Percentiles rank a stretch among this genome's conserved stretches.
These are phyloP conservation scores for Falciphora oryzae DNA, from an alignment of 2,329 filamentous ascomycete genomes.

Conservation along the genomic window DNA sequence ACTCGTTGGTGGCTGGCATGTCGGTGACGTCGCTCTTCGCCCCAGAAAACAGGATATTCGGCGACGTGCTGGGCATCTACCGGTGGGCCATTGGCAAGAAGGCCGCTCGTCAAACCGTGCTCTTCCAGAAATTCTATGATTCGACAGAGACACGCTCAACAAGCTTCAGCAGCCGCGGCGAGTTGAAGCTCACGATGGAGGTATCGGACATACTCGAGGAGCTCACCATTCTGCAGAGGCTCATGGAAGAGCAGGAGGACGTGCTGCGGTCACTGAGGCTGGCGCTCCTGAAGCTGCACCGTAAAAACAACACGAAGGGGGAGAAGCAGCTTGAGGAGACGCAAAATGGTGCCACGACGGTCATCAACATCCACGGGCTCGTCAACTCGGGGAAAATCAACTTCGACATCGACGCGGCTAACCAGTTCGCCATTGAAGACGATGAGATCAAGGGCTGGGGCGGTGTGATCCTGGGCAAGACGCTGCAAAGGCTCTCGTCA, in stretches of 20 bases:
- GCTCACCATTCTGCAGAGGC: not conserved
- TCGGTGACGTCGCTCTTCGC: not conserved
- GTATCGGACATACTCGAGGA: not conserved
- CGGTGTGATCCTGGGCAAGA: not conserved
- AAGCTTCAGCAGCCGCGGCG: not conserved
- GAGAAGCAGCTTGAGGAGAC: not conserved
- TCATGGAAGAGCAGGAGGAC: not conserved
- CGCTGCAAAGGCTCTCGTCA: not conserved
- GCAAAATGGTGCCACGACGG: not conserved
- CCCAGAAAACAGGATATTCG: not conserved
- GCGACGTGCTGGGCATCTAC: not conserved
- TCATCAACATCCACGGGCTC: conserved; percentile 1
- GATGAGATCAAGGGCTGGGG: not conserved
- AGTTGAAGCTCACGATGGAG: not conserved
- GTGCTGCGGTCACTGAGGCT: not conserved
- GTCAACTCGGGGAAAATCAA: not conserved
- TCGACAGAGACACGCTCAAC: not conserved
- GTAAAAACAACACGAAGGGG: not conserved
- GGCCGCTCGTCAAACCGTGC: not conserved
- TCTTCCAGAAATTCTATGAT: not conserved
- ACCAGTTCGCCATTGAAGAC: not conserved
- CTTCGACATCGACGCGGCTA: not conserved
- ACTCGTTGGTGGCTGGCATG: not conserved
- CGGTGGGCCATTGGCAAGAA: not conserved
- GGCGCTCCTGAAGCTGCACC: not conserved